Base-by-base conservation (phyloP, 2,329 filamentous ascomycete species). In the Colletotrichum liaoningense region DNA sequence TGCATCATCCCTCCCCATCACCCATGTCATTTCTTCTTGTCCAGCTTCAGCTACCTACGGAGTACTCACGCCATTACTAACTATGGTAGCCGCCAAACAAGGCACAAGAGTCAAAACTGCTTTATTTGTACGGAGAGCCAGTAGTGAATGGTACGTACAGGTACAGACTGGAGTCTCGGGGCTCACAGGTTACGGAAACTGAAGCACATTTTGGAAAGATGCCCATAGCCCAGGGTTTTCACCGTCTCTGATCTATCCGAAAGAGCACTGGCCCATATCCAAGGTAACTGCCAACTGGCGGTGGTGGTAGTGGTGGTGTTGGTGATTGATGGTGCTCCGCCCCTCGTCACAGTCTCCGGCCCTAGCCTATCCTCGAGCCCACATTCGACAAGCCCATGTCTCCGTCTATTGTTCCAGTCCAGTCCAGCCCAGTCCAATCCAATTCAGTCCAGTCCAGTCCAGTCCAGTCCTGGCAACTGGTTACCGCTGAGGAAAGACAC, bases 401-500 rank as follows among this genome's bases (percentile, higher is more conserved):
- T 52, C 38, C 38, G 59, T 30, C 59, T 26, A 62, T 46, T 46
- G 60, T 46, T 63, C 60, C 60, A 63, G 26, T 63, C 22, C 58
- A 42, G 35, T 46, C 35, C 22, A 24, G 24, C 30, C 58, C 38
- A 62, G 58, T 42, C 60, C 46, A 63, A 26, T 54, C 46, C 46
- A 35, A 22, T 24, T 19, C 26, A 49, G 19, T 63, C 38, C 38
- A 42, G 16, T 38, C 12, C 7, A 38, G 12, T 38, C 12, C 12
- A 38, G 35, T 22, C 12, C 46, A 26, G 46, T 54, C 28, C 28
- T 12, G 46, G 46, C 62, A 26, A 63, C 52, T 63, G 46, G 62
- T 16, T 42, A 42, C 38, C 16, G 38, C 30, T n/a, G 46, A 54
- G 42, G 42, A 49, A 42, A 49, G 38, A 42, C 38, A 19, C 38